Evolutionary conservation across 495 filamentous ascomycete species (phyloP).

Genomic region (Neurospora sp.): DNA sequence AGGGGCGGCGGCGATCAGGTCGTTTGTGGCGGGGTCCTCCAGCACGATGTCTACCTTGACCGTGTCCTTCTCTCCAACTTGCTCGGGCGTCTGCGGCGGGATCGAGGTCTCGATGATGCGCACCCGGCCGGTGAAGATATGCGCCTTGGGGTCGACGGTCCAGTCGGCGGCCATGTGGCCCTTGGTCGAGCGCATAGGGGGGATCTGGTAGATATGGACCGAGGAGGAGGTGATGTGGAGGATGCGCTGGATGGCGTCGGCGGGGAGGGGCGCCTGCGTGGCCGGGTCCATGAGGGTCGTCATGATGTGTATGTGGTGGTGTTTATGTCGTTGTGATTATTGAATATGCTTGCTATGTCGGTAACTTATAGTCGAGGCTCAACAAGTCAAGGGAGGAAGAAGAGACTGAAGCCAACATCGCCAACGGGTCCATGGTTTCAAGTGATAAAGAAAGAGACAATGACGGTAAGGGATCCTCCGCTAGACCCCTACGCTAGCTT

Average conservation of each 20-base stretch:
- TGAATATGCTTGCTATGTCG: neutral
- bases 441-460: neutral
- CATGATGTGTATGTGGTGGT: slow-evolving; percentile 13
- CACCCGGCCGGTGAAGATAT: slow-evolving; percentile 73
- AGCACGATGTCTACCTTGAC: slow-evolving; percentile 63
- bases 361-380: neutral
- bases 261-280: slow-evolving; percentile 45
- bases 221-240: slow-evolving; percentile 52
- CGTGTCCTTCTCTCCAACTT: slow-evolving; percentile 27
- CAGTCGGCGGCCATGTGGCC: slow-evolving; percentile 66
- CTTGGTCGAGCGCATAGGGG: slow-evolving; percentile 55
- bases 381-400: neutral
- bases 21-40: slow-evolving; percentile 57
- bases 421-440: neutral
- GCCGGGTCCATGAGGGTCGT: slow-evolving; percentile 43
- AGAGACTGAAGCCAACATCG: neutral
- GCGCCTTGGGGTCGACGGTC: slow-evolving; percentile 57
- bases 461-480: neutral
- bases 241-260: slow-evolving; percentile 67
- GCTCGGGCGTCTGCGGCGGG: slow-evolving; percentile 7
- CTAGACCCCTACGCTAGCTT: neutral
- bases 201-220: slow-evolving; percentile 75
- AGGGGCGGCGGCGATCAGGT: slow-evolving; percentile 70
- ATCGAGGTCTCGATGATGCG: slow-evolving; percentile 65
- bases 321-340: neutral